phyloP scores from a whole-genome alignment of 225 moss, liverwort and hornwort genomes.

The Physcomitrium patens region DNA sequence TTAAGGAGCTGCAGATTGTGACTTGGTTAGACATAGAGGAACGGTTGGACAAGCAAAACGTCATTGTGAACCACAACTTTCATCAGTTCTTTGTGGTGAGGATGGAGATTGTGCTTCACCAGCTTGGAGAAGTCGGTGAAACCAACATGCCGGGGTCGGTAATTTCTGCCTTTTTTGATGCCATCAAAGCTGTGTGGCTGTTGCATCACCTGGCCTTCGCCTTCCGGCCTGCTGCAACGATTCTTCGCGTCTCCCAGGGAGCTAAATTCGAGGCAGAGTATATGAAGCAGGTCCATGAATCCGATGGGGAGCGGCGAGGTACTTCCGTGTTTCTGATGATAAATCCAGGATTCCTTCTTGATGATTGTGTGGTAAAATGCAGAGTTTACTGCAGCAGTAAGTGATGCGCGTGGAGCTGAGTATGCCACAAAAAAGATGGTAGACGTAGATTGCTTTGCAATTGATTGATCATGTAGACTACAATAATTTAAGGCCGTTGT shows the following conservation, averaged over 20 bases:
- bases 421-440: constrained; percentile 24
- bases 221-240: constrained; percentile 47
- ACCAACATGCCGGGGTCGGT: constrained; percentile 39
- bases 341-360: constrained; percentile 56
- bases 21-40: constrained; percentile 49
- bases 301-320: constrained; percentile 28
- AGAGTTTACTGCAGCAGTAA: constrained; percentile 59
- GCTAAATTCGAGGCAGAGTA: constrained; percentile 39
- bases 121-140: constrained; percentile 48
- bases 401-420: constrained; percentile 26
- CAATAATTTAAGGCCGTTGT: constrained; percentile 42
- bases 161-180: constrained; percentile 54
- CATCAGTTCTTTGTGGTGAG: constrained; percentile 53
- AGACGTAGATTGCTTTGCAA: constrained; percentile 19
- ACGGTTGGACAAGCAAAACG: constrained; percentile 43
- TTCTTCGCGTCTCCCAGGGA: constrained; percentile 49
- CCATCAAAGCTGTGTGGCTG: constrained; percentile 58
- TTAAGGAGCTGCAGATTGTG: constrained; percentile 42
- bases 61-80: constrained; percentile 49
- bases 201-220: constrained; percentile 59
- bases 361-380: constrained; percentile 44
- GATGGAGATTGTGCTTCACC: constrained; percentile 55
- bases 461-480: constrained; percentile 17
- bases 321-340: constrained; percentile 54
- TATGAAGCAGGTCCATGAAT: constrained; percentile 54